Evolutionary conservation across 805 yeast species (phyloP), one percentile per base, ranked within the genome.

Genomic region (Candida endomychidarum): DNA sequence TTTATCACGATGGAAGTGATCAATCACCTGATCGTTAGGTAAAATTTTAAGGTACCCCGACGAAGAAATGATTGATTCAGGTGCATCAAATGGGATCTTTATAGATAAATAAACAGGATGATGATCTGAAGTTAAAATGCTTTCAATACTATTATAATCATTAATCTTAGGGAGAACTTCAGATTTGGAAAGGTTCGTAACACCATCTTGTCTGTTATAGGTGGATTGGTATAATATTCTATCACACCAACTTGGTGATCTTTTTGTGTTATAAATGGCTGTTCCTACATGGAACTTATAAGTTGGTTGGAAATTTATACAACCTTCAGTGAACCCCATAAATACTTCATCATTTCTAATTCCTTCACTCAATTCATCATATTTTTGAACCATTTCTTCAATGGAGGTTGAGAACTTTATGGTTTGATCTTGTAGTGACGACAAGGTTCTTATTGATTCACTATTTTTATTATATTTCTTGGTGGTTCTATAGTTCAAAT

Each of bases 221-320:
- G 81, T 77, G 1, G 67, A 55, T 40, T 75, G 74, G 52, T 66
- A 86, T 33, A 90, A 57, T 5, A 90, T 76, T 38, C 98, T 63
- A 57, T 90, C 98, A 60, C 96, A 89, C 95, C 96, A 90, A 5
- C 95, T 82, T 0, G 96, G 95, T 1, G 67, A 64, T 40, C 96
- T 68, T 48, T 79, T 81, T 2, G 57, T 29, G 44, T 77, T 75
- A 57, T 77, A 85, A 8, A 63, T 59, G n/a, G 72, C 70, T 0
- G 80, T 68, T 22, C 77, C 74, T 1, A 72, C 43, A 37, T 60
- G 58, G 56, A 68, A 86, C 61, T 90, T 90, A 66, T 83, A 90
- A 0, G 95, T 85, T 8, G 96, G 96, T n/a, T 65, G 67, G 57
- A 90, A 90, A 0, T 51, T 50, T 11, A 90, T 72, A n/a, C 63